Evolutionary conservation across 371 early-diverging fungal genomes (phyloP), one percentile per base, ranked within the genome.

Genomic region (Rhizopus sp.): DNA sequence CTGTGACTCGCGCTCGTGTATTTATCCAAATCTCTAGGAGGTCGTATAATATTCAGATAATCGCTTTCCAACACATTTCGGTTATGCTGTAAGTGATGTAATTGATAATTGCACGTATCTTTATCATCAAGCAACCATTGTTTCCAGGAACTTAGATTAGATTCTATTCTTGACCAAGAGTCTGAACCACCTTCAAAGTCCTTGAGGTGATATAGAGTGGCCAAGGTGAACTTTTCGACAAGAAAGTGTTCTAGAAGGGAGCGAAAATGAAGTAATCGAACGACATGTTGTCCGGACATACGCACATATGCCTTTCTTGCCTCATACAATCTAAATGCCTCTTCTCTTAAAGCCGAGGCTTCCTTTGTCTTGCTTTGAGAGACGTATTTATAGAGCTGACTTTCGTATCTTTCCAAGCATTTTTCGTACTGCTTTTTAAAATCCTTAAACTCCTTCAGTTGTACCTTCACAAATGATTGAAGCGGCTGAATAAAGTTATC

Each of bases 401-500:
- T 65, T 62, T 88, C 89, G 58, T 86, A 87, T 35, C 66, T 63
- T 49, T 87, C 85, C 47, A 78, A 59, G 9, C 70, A 63, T 50
- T 77, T 77, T 48, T 85, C 83, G 61, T 69, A 79, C 30, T 64
- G 59, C 55, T 75, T 81, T 50, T 78, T 77, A 33, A 80, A 70
- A 4, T 87, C 85, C 70, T 83, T 82, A 53, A 87, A 79, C 23
- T 84, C 86, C 44, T 76, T 84, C 44, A 89, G 61, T 29, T 87
- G 83, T 0, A 81, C 84, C 52, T 83, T 81, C 15, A 87, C 68
- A 64, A 84, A 87, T 15, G 80, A 70, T 34, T 81, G 76, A 17
- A 86, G 66, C n/a, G 86, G 87, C 59, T 75, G 77, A 50, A 85
- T 62, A 54, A 86, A 70, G 50, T 80, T 72, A 37, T 87, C 87